A percentile compares a stretch with the other conserved stretches of the same genome.
phyloP scores from a whole-genome alignment of 805 yeast species.

The Kazachstania psychrophila region DNA sequence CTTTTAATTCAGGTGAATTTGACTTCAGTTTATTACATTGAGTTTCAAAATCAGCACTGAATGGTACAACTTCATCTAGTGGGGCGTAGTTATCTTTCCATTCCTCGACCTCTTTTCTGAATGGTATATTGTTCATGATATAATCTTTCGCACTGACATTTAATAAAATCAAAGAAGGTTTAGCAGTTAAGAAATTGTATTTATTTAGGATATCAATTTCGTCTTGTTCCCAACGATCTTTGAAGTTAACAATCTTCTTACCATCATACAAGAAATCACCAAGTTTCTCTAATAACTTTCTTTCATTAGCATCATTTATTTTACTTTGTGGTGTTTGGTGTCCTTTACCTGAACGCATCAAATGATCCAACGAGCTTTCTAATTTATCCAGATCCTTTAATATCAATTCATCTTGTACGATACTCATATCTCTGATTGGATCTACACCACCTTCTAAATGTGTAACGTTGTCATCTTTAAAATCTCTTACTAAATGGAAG shows the following conservation, averaged over 20 bases:
- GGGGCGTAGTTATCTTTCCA: slow-evolving; percentile 62
- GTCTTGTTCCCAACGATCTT: slow-evolving; percentile 49
- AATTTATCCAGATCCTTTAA: slow-evolving; percentile 68
- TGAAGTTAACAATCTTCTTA: slow-evolving; percentile 48
- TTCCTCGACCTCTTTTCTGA: slow-evolving; percentile 39
- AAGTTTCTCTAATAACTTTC: slow-evolving; percentile 34
- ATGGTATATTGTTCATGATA: slow-evolving; percentile 40
- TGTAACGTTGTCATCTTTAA: slow-evolving; percentile 65
- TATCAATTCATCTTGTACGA: slow-evolving; percentile 66
- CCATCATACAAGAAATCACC: slow-evolving; percentile 45
- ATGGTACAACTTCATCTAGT: slow-evolving; percentile 57
- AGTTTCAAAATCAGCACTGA: slow-evolving; percentile 49
- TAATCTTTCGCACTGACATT: slow-evolving; percentile 70
- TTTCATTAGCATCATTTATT: slow-evolving; percentile 30
- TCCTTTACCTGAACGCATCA: slow-evolving; percentile 38
- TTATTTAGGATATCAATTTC: slow-evolving; percentile 62
- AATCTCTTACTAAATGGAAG: slow-evolving; percentile 69
- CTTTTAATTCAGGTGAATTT: slow-evolving; percentile 8
- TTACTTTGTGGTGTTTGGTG: slow-evolving; percentile 37
- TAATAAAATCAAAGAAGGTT: slow-evolving; percentile 73
- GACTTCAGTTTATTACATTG: slow-evolving; percentile 26
- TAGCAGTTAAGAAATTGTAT: slow-evolving; percentile 72
- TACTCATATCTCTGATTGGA: slow-evolving; percentile 66
- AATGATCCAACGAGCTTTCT: slow-evolving; percentile 43
- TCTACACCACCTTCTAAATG: slow-evolving; percentile 66